Conservation (phyloP, 2,329 filamentous ascomycete genomes). For the Talaromyces sp. region DNA sequence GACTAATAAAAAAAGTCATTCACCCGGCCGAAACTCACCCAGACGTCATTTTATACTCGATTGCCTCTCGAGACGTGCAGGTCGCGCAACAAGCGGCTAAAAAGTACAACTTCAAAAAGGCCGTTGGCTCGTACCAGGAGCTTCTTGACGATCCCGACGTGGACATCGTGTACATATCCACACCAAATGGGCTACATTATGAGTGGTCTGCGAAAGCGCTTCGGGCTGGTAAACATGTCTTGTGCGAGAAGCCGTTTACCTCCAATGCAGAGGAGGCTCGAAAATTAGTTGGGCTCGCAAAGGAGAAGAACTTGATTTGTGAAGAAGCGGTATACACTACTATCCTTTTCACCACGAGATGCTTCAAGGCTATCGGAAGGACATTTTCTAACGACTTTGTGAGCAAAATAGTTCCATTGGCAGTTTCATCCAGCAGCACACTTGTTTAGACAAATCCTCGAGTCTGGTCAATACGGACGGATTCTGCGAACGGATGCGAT, state of each 20-base stretch:
- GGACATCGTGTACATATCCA: conserved; percentile 26
- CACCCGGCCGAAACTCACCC: conserved; percentile 50
- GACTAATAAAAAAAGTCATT: conserved; percentile 23
- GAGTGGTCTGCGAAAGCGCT: conserved; percentile 48
- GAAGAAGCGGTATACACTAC: conserved; percentile 13
- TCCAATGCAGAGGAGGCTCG: conserved; percentile 44
- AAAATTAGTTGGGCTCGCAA: conserved; percentile 38
- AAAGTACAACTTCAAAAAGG: conserved; percentile 48
- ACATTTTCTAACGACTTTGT: neutral
- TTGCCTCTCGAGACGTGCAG: conserved; percentile 48
- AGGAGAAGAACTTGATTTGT: conserved; percentile 14
- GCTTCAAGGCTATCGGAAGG: too few relatives aligned
- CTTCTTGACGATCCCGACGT: conserved; percentile 20
- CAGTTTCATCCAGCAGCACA: conserved; percentile 41
- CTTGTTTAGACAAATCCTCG: conserved; percentile 30
- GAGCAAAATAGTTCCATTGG: conserved; percentile 28
- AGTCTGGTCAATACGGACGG: conserved; percentile 28
- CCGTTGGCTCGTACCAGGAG: conserved; percentile 23
- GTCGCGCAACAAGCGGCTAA: conserved; percentile 47
- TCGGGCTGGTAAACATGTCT: conserved; percentile 49
- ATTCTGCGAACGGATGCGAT: conserved; percentile 25
- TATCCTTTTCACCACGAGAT: neutral
- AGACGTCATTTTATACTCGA: conserved; percentile 49
- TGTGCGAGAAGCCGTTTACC: conserved; percentile 51
- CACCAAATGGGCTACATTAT: conserved; percentile 26